These are phyloP conservation scores for Triticum monococcum DNA, from an alignment of 176 grass and related monocot species.

Conservation along the genomic window DNA sequence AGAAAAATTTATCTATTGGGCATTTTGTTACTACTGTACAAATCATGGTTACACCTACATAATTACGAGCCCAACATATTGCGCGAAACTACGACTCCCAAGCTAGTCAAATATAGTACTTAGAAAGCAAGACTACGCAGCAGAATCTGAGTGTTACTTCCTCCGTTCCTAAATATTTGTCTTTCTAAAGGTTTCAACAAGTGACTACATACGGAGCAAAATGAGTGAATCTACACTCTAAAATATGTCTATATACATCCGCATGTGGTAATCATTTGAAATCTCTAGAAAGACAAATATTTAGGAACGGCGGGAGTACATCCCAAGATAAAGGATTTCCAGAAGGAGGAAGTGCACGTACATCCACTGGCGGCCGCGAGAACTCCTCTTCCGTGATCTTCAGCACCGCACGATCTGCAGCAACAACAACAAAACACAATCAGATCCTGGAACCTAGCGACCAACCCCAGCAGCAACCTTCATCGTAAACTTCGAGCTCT, in stretches of 20 bases:
- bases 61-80: neutral
- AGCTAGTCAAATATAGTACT: neutral
- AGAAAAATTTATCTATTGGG: neutral
- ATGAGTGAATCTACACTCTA: no score
- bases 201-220: no score
- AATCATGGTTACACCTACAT: neutral
- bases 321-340: neutral
- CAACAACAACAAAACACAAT: slow-evolving; percentile 10
- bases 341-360: slow-evolving; percentile 2
- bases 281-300: no score
- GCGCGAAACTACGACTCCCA: neutral
- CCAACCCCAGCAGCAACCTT: neutral
- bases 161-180: no score
- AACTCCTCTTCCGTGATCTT: slow-evolving; percentile 97
- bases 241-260: no score
- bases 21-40: neutral
- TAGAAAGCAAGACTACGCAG: neutral
- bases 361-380: slow-evolving; percentile 63
- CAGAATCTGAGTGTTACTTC: neutral
- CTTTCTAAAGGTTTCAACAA: no score
- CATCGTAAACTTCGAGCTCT: neutral
- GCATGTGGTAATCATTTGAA: no score
- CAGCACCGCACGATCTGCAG: slow-evolving; percentile 70
- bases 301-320: no score
- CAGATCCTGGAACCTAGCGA: slow-evolving; percentile 1